Base-by-base conservation (phyloP, 2,329 filamentous ascomycete genomes). In the Colletotrichum truncatum region DNA sequence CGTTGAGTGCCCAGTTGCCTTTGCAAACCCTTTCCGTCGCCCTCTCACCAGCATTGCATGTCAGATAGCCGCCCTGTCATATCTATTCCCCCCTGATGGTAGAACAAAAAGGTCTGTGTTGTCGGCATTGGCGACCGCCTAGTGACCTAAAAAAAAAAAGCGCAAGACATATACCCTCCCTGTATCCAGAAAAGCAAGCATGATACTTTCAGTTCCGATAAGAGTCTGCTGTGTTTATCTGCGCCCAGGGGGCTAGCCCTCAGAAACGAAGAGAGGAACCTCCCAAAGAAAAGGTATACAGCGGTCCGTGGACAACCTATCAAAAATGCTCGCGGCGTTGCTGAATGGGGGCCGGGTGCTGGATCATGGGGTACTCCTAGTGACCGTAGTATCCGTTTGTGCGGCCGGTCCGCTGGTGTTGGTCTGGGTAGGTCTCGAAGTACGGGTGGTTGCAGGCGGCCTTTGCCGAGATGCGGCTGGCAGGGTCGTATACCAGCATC, bases 401-500 rank as follows among this genome's bases (percentile, higher is more conserved):
- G 32, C 68, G 66, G 51, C 54, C 36, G 38, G 51, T 48, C 43
- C 65, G 51, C 28, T 66, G 63, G 45, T 74, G 73, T 51, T 77
- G 72, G 30, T 70, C 69, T 10, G 74, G 52, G 65, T 75, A 79
- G 25, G 79, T 77, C 62, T 84, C 80, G 68, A 97, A 97, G 82
- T 97, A 97, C 8, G 92, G 90, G 75, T 97, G 94, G 71, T 89
- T 85, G 75, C 92, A 93, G 11, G 93, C 90, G 76, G 93, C 91
- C 84, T 97, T 97, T 55, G 94, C 94, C 6, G 93, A 97, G 71
- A 97, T 93, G 69, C 94, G 91, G 56, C 90, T 89, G 21, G 93
- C 93, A 3, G 94, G 94, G 75, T 97, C 94, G 74, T 95, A 97
- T 61, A 94, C 90, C 41, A 97, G 88, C 81, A 97, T 87, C 73